Conservation (phyloP, 2,329 filamentous ascomycete genomes). For the Shiraia sp. region DNA sequence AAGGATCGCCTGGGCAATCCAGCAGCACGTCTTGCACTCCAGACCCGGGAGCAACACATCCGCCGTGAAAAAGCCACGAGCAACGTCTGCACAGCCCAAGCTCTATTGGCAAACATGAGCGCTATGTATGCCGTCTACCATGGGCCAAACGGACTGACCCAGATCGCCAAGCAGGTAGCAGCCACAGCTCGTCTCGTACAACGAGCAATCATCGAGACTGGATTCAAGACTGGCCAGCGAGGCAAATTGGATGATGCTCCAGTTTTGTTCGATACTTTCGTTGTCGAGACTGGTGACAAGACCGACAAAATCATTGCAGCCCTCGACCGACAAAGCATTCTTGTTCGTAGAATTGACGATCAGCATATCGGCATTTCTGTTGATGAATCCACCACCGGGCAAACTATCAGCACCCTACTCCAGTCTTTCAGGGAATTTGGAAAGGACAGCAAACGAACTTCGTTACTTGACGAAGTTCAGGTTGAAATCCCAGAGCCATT, state of each 20-base stretch:
- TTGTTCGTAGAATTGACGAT: conserved; percentile 65
- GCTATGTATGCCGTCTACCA: conserved; percentile 95
- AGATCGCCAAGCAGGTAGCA: conserved; percentile 79
- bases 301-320: conserved; percentile 58
- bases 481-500: conserved; percentile 57
- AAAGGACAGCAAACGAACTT: conserved; percentile 18
- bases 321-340: conserved; percentile 58
- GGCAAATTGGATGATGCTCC: conserved; percentile 60
- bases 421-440: conserved; percentile 57
- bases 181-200: conserved; percentile 72
- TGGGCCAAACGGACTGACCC: conserved; percentile 78
- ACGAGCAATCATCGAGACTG: conserved; percentile 63
- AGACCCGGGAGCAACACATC: conserved; percentile 96
- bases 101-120: conserved; percentile 91
- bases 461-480: conserved; percentile 16
- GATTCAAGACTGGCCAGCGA: conserved; percentile 64
- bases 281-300: conserved; percentile 59
- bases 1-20: conserved; percentile 84
- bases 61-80: conserved; percentile 94
- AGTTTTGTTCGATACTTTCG: conserved; percentile 79
- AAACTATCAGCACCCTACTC: conserved; percentile 62
- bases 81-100: conserved; percentile 96
- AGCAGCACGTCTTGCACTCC: conserved; percentile 81
- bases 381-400: conserved; percentile 70
- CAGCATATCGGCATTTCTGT: conserved; percentile 72